Conservation (phyloP, 2,329 filamentous ascomycete genomes). For the Magnaporthiopsis poae region DNA sequence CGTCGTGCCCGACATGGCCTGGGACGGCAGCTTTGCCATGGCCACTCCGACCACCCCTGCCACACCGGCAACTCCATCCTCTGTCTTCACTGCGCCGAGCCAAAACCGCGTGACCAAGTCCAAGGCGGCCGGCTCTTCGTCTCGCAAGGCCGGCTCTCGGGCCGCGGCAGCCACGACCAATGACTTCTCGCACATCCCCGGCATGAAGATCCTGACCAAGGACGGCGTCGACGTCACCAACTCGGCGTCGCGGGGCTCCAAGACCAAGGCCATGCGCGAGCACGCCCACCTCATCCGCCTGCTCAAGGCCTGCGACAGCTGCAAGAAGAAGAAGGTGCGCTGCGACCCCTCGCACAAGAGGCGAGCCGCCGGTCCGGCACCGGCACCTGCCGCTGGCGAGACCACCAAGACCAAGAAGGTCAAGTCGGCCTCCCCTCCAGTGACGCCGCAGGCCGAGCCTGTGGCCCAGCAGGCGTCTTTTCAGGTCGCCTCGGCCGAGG, state of each 20-base stretch:
- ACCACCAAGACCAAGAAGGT: constrained; percentile 33
- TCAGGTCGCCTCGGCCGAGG: not conserved
- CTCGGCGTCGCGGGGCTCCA: constrained; percentile 50
- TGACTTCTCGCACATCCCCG: constrained; percentile 46
- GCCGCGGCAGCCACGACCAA: constrained; percentile 13
- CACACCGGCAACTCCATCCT: constrained; percentile 19
- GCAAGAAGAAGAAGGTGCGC: constrained; percentile 53
- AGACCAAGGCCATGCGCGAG: constrained; percentile 58
- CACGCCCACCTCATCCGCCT: constrained; percentile 58
- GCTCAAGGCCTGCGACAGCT: constrained; percentile 57
- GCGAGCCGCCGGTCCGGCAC: constrained; percentile 27
- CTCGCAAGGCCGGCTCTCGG: constrained; percentile 16
- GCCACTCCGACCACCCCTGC: constrained; percentile 22
- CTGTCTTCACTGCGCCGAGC: constrained; percentile 12
- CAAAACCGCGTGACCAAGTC: constrained; percentile 15
- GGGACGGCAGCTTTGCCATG: constrained; percentile 18
- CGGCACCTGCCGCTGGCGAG: constrained; percentile 20
- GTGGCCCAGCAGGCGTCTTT: constrained; percentile 1
- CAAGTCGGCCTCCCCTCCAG: constrained; percentile 19
- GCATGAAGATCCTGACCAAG: constrained; percentile 58
- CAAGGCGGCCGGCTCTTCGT: constrained; percentile 17
- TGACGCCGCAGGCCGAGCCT: constrained; percentile 15
- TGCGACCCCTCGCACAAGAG: constrained; percentile 53
- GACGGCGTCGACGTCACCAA: constrained; percentile 55
- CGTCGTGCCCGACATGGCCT: constrained; percentile 35